These are phyloP conservation scores for Solanum pinnatisectum DNA, from an alignment of 257 asterid genomes.

Conservation along the genomic window DNA sequence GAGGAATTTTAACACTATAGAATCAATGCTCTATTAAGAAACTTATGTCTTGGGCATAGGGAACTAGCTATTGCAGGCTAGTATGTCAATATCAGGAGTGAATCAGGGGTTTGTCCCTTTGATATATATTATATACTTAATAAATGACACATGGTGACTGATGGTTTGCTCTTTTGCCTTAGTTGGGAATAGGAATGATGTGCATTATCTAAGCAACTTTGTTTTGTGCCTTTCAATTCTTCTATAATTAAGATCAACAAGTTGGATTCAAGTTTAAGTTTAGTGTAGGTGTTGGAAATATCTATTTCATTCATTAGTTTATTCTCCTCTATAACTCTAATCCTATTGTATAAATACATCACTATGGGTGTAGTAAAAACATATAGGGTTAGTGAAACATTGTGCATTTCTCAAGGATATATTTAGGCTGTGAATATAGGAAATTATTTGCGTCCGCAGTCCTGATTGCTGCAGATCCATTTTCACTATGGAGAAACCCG, in stretches of 20 bases:
- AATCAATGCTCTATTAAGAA: neutral
- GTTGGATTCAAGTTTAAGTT: neutral
- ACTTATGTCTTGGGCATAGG: neutral
- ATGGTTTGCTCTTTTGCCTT: neutral
- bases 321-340: neutral
- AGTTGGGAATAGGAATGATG: neutral
- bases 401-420: neutral
- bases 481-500: neutral
- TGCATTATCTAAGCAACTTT: neutral
- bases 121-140: neutral
- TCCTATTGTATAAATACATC: no score
- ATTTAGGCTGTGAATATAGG: neutral
- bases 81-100: neutral
- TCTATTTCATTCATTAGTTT: neutral
- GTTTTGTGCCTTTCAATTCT: neutral
- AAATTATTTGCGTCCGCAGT: no score
- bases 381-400: neutral
- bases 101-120: neutral
- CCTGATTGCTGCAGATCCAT: no score
- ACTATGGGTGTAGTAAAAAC: no score
- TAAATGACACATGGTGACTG: neutral
- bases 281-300: neutral
- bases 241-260: neutral
- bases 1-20: neutral
- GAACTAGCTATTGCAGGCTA: neutral